Evolutionary conservation across 2,329 filamentous ascomycete genomes (phyloP).

Genomic region (Colletotrichum paranaense): DNA sequence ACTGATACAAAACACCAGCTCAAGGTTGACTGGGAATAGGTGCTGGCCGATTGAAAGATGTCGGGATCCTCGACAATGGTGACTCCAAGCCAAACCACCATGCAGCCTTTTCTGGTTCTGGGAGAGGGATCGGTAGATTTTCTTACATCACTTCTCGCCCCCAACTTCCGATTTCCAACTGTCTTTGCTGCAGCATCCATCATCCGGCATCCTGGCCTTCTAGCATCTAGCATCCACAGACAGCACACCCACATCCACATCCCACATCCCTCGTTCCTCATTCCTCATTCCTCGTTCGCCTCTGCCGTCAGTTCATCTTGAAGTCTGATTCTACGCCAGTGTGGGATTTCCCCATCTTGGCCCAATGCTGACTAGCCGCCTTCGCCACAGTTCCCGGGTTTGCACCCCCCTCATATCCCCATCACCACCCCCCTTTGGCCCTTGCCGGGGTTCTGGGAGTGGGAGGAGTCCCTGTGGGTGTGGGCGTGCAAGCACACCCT

Average conservation of each 20-base stretch:
- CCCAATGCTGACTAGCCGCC: conserved; percentile 2
- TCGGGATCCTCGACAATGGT: background rate
- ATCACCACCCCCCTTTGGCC: background rate
- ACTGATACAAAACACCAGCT: background rate
- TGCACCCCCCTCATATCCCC: background rate
- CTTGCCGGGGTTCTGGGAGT: background rate
- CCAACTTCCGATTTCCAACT: background rate
- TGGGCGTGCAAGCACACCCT: background rate
- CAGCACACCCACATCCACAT: background rate
- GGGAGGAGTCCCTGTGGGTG: background rate
- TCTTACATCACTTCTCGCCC: background rate
- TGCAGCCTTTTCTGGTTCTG: background rate
- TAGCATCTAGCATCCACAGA: background rate
- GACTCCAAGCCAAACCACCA: background rate
- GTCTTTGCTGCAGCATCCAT: background rate
- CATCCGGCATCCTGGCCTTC: background rate
- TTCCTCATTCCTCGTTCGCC: background rate
- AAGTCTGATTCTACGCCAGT: background rate
- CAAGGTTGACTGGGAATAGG: background rate
- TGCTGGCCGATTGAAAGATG: background rate
- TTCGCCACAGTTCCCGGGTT: background rate
- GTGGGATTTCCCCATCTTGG: conserved; percentile 6
- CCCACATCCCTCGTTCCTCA: background rate
- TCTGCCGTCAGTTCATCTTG: background rate
- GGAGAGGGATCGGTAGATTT: background rate